Percentiles rank a stretch among this genome's conserved stretches.
These are phyloP conservation scores for Coemansia sp. DNA, from an alignment of 192 early-diverging fungal genomes.

Conservation along the genomic window DNA sequence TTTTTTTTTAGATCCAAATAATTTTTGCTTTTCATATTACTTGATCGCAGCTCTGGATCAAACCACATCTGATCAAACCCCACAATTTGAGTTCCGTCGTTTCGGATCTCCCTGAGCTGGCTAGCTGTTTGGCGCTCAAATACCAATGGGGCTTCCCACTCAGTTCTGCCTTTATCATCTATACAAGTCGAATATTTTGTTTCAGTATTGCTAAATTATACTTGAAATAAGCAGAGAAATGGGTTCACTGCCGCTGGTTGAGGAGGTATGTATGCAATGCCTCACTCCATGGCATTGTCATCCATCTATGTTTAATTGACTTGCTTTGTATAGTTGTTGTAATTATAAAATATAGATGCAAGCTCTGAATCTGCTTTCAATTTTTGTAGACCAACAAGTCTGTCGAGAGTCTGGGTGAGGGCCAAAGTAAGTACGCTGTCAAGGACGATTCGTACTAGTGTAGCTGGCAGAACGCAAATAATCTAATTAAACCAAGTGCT, in stretches of 20 bases:
- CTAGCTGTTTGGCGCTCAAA: too few species aligned
- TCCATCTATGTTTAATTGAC: background rate
- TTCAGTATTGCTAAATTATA: background rate
- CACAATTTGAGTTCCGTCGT: background rate
- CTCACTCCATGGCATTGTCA: background rate
- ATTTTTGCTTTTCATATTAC: too few species aligned
- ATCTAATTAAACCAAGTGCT: background rate
- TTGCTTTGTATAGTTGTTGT: background rate
- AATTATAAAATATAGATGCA: background rate
- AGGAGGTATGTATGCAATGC: background rate
- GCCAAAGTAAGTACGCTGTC: background rate
- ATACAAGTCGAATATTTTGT: background rate
- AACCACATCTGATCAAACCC: background rate
- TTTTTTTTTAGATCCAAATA: background rate
- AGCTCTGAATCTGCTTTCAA: background rate
- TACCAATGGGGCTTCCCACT: too few species aligned
- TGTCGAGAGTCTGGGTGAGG: background rate
- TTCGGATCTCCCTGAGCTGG: too few species aligned
- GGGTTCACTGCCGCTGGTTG: background rate
- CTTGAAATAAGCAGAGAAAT: background rate
- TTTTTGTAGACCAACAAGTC: background rate
- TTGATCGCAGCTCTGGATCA: too few species aligned
- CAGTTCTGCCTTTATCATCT: background rate
- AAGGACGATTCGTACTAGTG: background rate
- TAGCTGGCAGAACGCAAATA: background rate